Evolutionary conservation across 2,329 filamentous ascomycete genomes (phyloP).

Genomic region (Aureobasidium uvarum): DNA sequence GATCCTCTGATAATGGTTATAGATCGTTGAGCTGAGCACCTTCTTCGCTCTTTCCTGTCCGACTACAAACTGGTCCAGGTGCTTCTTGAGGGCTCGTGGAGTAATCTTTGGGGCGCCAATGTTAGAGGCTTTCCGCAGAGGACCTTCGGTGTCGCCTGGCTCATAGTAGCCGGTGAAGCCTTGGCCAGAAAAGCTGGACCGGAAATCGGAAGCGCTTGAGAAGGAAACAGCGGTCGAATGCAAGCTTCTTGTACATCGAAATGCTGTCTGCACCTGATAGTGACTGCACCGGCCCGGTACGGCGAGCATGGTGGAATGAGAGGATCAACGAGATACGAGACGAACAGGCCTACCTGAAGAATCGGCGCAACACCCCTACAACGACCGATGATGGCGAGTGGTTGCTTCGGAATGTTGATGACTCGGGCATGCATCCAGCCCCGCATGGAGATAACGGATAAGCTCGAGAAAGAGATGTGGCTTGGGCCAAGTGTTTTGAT

Average conservation of each 20-base stretch:
- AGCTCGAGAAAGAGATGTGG: conserved; percentile 7
- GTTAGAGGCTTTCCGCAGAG: conserved; percentile 58
- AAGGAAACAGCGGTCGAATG: conserved; percentile 45
- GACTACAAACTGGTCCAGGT: conserved; percentile 93
- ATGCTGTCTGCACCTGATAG: conserved; percentile 45
- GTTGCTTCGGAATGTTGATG: neutral
- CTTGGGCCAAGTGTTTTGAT: conserved; percentile 17
- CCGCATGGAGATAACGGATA: conserved; percentile 23
- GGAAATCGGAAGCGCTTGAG: conserved; percentile 38
- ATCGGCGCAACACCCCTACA: neutral
- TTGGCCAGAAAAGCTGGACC: conserved; percentile 63
- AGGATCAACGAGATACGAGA: conserved; percentile 42
- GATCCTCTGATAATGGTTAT: conserved; percentile 93
- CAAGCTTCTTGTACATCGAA: conserved; percentile 36
- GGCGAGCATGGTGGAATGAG: conserved; percentile 29
- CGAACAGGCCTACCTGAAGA: conserved; percentile 33
- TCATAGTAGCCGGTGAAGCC: conserved; percentile 64
- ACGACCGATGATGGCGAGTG: neutral
- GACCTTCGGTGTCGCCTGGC: conserved; percentile 61
- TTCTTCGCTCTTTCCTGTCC: conserved; percentile 95
- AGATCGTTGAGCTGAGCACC: conserved; percentile 86
- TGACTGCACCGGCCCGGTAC: conserved; percentile 36
- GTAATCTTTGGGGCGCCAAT: conserved; percentile 60
- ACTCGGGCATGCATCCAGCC: conserved; percentile 1
- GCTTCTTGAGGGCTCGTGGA: conserved; percentile 71